Conservation (phyloP, 140 eudicot genomes). For the Cichorium intybus region DNA sequence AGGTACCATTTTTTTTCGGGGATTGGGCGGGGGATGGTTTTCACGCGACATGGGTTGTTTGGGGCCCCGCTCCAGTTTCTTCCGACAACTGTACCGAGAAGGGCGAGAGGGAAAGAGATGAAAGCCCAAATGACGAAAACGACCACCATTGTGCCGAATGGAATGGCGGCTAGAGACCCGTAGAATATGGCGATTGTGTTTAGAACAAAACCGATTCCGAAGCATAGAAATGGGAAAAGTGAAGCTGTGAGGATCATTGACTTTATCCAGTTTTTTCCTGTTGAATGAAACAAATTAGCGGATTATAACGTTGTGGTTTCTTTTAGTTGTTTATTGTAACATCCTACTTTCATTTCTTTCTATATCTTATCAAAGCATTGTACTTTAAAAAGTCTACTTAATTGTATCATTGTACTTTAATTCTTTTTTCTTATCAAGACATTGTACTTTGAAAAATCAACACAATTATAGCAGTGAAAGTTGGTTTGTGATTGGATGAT, state of each 20-base stretch:
- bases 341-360: too few relatives aligned
- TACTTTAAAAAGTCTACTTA: too few relatives aligned
- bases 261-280: slow-evolving; percentile 87
- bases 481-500: too few relatives aligned
- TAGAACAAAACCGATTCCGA: slow-evolving; percentile 71
- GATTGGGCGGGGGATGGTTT: slow-evolving; percentile 91
- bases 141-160: slow-evolving; percentile 89
- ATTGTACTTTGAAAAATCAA: too few relatives aligned
- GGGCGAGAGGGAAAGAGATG: slow-evolving; percentile 83
- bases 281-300: background rate
- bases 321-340: too few relatives aligned
- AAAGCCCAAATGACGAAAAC: slow-evolving; percentile 85
- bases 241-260: slow-evolving; percentile 87
- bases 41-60: slow-evolving; percentile 92
- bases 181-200: slow-evolving; percentile 84
- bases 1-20: slow-evolving; percentile 96
- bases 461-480: too few relatives aligned
- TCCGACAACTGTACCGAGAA: slow-evolving; percentile 89
- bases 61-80: slow-evolving; percentile 94
- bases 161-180: slow-evolving; percentile 88
- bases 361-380: too few relatives aligned
- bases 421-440: too few relatives aligned
- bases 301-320: too few relatives aligned
- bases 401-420: too few relatives aligned
- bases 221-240: slow-evolving; percentile 83